phyloP scores from a whole-genome alignment of 2,329 filamentous ascomycete genomes.

The Fusarium verrucosum region DNA sequence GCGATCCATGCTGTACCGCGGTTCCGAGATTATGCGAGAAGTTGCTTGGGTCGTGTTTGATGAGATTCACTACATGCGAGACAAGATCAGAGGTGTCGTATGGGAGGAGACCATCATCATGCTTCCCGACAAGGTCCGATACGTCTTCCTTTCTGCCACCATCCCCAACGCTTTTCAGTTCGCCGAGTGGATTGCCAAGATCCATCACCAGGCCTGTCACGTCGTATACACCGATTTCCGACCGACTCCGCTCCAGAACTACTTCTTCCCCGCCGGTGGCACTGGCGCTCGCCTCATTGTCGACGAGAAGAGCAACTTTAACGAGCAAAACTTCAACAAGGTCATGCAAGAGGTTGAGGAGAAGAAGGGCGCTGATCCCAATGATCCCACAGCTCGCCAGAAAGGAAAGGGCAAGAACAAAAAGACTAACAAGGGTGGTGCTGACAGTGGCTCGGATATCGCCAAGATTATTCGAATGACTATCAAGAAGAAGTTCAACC shows the following conservation, averaged over 20 bases:
- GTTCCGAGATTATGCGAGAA: slow-evolving; percentile 99
- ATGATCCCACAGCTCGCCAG: slow-evolving; percentile 79
- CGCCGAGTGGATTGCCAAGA: slow-evolving; percentile 98
- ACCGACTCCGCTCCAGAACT: slow-evolving; percentile 95
- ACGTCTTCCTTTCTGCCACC: slow-evolving; percentile 97
- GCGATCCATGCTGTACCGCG: slow-evolving; percentile 96
- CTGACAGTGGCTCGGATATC: slow-evolving; percentile 80
- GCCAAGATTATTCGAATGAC: slow-evolving; percentile 99
- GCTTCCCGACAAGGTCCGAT: slow-evolving; percentile 96
- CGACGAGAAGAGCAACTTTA: slow-evolving; percentile 95
- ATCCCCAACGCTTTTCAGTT: slow-evolving; percentile 99
- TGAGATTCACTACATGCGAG: slow-evolving; percentile 98
- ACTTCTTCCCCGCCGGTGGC: slow-evolving; percentile 93
- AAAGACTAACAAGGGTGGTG: slow-evolving; percentile 88
- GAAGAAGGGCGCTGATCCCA: slow-evolving; percentile 84
- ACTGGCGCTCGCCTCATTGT: slow-evolving; percentile 94
- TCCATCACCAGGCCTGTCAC: slow-evolving; percentile 96
- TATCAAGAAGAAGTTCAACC: slow-evolving; percentile 96
- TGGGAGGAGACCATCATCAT: slow-evolving; percentile 99
- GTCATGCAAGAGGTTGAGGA: slow-evolving; percentile 92
- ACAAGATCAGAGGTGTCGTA: slow-evolving; percentile 92
- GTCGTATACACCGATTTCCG: slow-evolving; percentile 99
- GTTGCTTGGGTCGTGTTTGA: slow-evolving; percentile 99
- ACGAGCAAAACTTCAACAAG: slow-evolving; percentile 96
- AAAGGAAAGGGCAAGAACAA: slow-evolving; percentile 93